Conservation (phyloP, 345 rosid species). For the Salix udensis region DNA sequence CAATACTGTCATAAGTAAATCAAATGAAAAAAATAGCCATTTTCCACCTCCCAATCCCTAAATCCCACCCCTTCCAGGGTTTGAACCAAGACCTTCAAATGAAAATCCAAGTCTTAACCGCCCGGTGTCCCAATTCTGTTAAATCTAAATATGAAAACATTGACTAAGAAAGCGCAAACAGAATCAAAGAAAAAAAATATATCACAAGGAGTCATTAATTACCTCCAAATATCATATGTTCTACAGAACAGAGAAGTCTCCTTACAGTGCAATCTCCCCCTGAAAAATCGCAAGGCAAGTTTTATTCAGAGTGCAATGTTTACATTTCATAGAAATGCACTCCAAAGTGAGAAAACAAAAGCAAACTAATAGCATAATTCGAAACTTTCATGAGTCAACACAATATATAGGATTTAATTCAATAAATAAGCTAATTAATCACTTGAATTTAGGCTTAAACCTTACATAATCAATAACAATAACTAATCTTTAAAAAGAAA, state of each 20-base stretch:
- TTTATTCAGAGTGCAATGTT: not conserved
- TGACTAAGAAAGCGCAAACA: not conserved
- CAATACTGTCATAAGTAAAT: too few species aligned
- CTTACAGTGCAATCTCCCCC: slow-evolving; percentile 94
- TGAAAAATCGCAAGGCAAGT: slow-evolving; percentile 29
- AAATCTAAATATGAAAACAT: not conserved
- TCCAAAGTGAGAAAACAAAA: not conserved
- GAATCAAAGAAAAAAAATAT: not conserved
- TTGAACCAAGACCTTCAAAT: too few species aligned
- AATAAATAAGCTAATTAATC: too few species aligned
- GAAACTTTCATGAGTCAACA: not conserved
- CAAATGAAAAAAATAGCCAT: too few species aligned
- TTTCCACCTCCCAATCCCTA: too few species aligned
- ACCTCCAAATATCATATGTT: slow-evolving; percentile 98
- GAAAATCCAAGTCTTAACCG: too few species aligned
- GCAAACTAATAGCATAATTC: not conserved
- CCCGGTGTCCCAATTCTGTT: not conserved
- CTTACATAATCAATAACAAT: too few species aligned
- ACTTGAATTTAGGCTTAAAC: too few species aligned
- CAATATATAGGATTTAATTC: not conserved
- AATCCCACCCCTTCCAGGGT: too few species aligned
- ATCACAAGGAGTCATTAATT: not conserved
- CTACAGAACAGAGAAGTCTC: slow-evolving; percentile 72
- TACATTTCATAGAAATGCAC: too few species aligned
- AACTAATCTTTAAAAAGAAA: not conserved